Percentiles rank a stretch among this genome's conserved stretches.
Conservation (phyloP, 768 basidiomycete species). For the Thelephora ganbajun region DNA sequence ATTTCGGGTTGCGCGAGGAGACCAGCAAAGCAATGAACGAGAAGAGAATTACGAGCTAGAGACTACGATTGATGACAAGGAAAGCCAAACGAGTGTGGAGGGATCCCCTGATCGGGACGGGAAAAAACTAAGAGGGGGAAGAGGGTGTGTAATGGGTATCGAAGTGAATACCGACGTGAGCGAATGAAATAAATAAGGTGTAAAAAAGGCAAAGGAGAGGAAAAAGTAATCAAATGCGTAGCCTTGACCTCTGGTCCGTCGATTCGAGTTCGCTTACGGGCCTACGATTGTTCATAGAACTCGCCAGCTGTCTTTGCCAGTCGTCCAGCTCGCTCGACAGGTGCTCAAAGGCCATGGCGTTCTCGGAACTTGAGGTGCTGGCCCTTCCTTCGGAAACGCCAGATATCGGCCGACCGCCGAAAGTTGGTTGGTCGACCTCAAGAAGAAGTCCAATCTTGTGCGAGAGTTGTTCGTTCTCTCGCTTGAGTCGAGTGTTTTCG, state of each 20-base stretch:
- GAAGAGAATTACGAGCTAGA: slow-evolving; percentile 7
- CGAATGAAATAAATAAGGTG: slow-evolving; percentile 14
- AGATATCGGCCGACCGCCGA: slow-evolving; percentile 49
- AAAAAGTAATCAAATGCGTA: slow-evolving; percentile 26
- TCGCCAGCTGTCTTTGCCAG: slow-evolving; percentile 77
- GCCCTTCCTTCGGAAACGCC: slow-evolving; percentile 40
- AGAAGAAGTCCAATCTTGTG: slow-evolving; percentile 84
- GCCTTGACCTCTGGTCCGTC: slow-evolving; percentile 42
- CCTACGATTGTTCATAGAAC: slow-evolving; percentile 61
- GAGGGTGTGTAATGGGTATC: slow-evolving; percentile 19
- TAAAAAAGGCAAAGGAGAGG: slow-evolving; percentile 3
- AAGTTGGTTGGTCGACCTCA: slow-evolving; percentile 71
- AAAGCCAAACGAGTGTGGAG: slow-evolving; percentile 8
- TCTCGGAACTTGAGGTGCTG: slow-evolving; percentile 76
- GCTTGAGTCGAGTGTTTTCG: slow-evolving; percentile 67
- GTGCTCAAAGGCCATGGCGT: slow-evolving; percentile 60
- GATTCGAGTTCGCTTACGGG: slow-evolving; percentile 60
- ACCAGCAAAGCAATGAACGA: slow-evolving; percentile 3
- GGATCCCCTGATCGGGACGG: too few species aligned
- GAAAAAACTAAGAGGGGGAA: background rate
- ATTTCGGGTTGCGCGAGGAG: slow-evolving; percentile 6
- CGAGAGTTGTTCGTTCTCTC: slow-evolving; percentile 81
- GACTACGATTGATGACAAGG: slow-evolving; percentile 6
- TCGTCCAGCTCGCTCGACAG: slow-evolving; percentile 73
- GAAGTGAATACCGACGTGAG: slow-evolving; percentile 5